Evolutionary conservation across 495 filamentous ascomycete genomes (phyloP), one percentile per base, ranked within the genome.

Genomic region (Aspergillus nidulans): DNA sequence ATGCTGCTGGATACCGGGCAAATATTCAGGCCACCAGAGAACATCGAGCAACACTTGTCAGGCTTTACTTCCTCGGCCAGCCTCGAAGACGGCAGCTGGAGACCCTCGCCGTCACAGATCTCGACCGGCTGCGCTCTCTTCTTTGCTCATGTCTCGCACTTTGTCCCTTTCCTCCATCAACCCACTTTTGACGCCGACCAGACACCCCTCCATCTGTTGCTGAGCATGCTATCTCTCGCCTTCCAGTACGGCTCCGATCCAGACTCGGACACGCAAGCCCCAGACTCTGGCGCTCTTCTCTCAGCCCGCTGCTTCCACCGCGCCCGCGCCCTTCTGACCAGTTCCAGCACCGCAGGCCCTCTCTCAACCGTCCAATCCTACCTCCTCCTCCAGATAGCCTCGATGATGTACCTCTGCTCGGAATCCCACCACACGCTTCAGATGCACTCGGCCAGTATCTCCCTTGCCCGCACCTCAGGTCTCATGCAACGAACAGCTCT

Each of bases 171-270:
- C 45, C 53, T 73, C 20, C 69, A 73, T 49, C 52, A 57, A 34
- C 53, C 64, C 1, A 71, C 67, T 0, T 73, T 73, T 38, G 62
- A 71, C 30, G 12, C 65, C 0, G 59, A 55, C 16, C 58, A 59
- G 25, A 19, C 30, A 3, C 23, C 67, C 20, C 53, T 44, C 6
- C 32, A 63, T 16, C 49, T 73, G 15, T 39, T 68, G 1, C 59
- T 73, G 20, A 65, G 63, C 38, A 67, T 73, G 13, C 63, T 73
- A n/a, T 67, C 36, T 15, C 65, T 73, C 13, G 67, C 50, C 4
- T 73, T 67, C 38, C 69, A 73, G 50, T 61, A 73, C 49, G 69
- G 70, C 10, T 63, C 71, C 20, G 69, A 73, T 49, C 69, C 69
- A 34, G 70, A 73, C 25, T 61, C 54, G 18, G 60, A 48, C 13